Percentiles rank a stretch among this genome's conserved stretches.
phyloP scores from a whole-genome alignment of 2,329 filamentous ascomycete genomes.

The Trichoderma harzianum region DNA sequence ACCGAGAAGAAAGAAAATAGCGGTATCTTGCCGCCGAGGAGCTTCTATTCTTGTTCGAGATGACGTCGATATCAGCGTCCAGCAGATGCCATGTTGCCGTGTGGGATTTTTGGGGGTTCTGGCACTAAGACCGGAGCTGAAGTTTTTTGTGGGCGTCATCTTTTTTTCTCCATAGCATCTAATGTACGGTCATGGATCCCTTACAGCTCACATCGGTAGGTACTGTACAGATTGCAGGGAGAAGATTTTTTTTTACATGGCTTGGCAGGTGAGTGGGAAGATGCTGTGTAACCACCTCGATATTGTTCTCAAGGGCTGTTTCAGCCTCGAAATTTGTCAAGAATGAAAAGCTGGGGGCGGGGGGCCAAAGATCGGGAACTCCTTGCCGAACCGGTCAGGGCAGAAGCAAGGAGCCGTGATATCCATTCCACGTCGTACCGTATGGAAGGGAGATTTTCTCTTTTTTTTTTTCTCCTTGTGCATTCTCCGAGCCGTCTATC shows the following conservation, averaged over 20 bases:
- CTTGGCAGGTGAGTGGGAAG: background rate
- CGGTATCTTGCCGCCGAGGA: background rate
- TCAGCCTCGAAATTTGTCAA: background rate
- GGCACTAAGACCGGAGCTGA: constrained; percentile 2
- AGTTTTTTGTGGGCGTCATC: constrained; percentile 3
- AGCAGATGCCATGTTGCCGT: constrained; percentile 11
- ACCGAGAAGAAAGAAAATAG: background rate
- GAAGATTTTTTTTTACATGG: background rate
- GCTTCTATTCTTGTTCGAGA: constrained; percentile 2
- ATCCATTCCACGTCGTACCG: background rate
- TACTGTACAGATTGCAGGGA: background rate
- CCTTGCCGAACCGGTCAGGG: constrained; percentile 8
- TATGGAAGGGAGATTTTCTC: background rate
- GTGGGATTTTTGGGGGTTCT: background rate
- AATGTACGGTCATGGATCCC: background rate
- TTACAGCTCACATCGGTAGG: background rate
- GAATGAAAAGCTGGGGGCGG: background rate
- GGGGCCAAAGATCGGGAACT: constrained; percentile 6
- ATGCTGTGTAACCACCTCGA: constrained; percentile 12
- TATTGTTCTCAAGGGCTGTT: background rate
- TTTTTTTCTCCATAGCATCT: background rate
- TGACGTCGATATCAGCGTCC: constrained; percentile 6
- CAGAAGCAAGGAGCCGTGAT: background rate
- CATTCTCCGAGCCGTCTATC: background rate
- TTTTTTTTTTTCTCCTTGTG: background rate